Evolutionary conservation across 495 filamentous ascomycete species (phyloP), one percentile per base, ranked within the genome.

Genomic region (Podospora conica): DNA sequence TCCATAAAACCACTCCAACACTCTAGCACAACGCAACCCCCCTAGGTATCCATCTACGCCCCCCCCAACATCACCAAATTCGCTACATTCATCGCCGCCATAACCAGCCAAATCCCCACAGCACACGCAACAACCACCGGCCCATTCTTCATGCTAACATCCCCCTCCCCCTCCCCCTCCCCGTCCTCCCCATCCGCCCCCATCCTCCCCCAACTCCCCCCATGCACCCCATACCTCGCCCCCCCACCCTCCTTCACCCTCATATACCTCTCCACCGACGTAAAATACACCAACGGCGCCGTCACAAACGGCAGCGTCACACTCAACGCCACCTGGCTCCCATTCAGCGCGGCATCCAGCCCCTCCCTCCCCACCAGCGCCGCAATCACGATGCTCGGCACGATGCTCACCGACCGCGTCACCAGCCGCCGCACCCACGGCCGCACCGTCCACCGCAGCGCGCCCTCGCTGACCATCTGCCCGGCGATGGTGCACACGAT

Each of bases 211-310:
- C 58, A 12, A 18, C 22, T 55, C 9, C 9, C 57, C 12, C 63
- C 69, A 22, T 67, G 61, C 23, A 59, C 66, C 18, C 67, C 74
- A 31, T 72, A 73, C 33, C 76, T 65, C 29, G 79, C 73, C 60
- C 63, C 58, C 61, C 64, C 60, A 61, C 78, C 73, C 20, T 66
- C 64, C 68, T 77, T 72, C 4, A 91, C 91, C 22, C 83, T 89
- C 92, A 97, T 96, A 74, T 90, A 95, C 68, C 85, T 84, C 64
- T 88, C 87, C 53, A 87, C 81, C 66, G 89, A 91, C 0, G 93
- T 97, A 71, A 96, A 96, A 74, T 88, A 97, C 68, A 97, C 89
- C 23, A 97, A 77, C n/a, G 92, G 93, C 9, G 90, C 91, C 11
- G 83, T 86, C 24, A 94, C 86, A 72, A 96, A 91, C 0, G 92